These are phyloP conservation scores for Carex parvula DNA, from an alignment of 176 grass and related monocot genomes.

Conservation along the genomic window DNA sequence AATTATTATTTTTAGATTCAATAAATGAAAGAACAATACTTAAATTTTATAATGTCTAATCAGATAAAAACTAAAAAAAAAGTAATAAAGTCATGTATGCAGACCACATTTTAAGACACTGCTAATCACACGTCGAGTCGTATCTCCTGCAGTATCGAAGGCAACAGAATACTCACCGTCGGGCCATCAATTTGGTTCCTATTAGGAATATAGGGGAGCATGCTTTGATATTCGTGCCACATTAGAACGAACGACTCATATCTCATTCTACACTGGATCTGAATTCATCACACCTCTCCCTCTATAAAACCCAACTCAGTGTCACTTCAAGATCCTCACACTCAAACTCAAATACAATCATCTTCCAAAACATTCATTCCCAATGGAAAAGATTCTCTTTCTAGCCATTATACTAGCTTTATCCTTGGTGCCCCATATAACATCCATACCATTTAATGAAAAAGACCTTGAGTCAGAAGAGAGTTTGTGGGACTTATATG, in stretches of 20 bases:
- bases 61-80: no score
- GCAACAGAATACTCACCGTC: no score
- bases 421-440: neutral
- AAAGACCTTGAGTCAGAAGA: conserved; percentile 53
- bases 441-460: conserved; percentile 47
- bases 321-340: conserved; percentile 12
- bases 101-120: neutral
- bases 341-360: neutral
- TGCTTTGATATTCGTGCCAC: no score
- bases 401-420: conserved; percentile 18
- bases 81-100: neutral
- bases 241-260: no score
- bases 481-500: conserved; percentile 68
- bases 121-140: neutral
- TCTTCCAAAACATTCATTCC: neutral
- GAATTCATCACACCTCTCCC: neutral
- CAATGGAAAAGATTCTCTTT: conserved; percentile 20
- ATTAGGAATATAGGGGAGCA: no score
- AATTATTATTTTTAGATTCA: no score
- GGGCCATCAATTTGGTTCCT: no score
- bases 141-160: no score
- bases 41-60: no score
- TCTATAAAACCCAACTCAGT: conserved; percentile 9
- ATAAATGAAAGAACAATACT: no score
- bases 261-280: no score